Evolutionary conservation across 2,329 filamentous ascomycete genomes (phyloP).

Genomic region (Emergomyces africanus): DNA sequence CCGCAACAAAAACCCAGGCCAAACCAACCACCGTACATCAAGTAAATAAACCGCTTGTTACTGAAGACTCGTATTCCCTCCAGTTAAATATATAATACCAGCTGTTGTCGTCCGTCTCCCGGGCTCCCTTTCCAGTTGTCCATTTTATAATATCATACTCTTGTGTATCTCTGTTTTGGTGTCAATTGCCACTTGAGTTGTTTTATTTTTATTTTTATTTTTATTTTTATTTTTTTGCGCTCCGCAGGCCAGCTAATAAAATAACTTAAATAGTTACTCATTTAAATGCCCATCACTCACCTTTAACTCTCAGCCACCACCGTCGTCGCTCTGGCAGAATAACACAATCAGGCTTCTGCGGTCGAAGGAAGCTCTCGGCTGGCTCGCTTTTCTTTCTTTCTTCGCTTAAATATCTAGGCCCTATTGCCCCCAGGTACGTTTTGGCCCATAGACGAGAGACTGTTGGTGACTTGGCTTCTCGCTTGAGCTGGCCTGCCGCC

Average conservation of each 20-base stretch:
- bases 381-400: not conserved
- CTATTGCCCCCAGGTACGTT: constrained; percentile 3
- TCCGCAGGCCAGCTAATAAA: not conserved
- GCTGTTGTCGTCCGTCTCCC: not conserved
- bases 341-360: not conserved
- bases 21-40: not conserved
- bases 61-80: not conserved
- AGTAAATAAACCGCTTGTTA: not conserved
- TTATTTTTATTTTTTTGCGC: not conserved
- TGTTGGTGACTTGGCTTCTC: not conserved
- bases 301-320: not conserved
- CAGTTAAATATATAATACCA: not conserved
- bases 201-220: not conserved
- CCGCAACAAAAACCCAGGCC: no score
- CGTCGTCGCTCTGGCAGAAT: not conserved
- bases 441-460: constrained; percentile 1
- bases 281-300: not conserved
- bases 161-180: not conserved
- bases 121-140: not conserved
- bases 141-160: no score
- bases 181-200: not conserved
- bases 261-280: not conserved
- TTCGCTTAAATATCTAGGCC: constrained; percentile 1
- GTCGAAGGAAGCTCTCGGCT: not conserved
- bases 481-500: not conserved